Evolutionary conservation across 306 rosid genomes (phyloP).

Genomic region (Glycine tomentella): DNA sequence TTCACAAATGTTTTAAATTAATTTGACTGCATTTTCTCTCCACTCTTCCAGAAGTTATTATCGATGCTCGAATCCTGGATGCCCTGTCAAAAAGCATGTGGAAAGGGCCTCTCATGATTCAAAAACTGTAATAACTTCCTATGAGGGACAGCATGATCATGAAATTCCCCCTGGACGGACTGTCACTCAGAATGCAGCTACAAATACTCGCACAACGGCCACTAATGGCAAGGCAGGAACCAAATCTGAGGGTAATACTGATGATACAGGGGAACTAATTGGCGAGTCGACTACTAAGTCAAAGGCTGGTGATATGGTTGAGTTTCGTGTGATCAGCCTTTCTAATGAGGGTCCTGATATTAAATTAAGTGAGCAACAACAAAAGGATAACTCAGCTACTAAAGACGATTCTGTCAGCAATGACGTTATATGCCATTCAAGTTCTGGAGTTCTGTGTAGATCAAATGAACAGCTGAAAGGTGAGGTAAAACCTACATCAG

Average conservation of each 20-base stretch:
- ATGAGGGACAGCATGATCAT: slow-evolving; percentile 88
- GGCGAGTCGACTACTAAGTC: slow-evolving; percentile 46
- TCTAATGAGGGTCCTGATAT: slow-evolving; percentile 32
- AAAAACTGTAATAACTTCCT: slow-evolving; percentile 75
- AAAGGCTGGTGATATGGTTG: slow-evolving; percentile 42
- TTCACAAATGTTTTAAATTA: slow-evolving; percentile 35
- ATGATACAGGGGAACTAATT: slow-evolving; percentile 45
- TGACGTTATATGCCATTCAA: slow-evolving; percentile 36
- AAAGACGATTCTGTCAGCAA: slow-evolving; percentile 31
- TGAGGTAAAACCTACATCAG: slow-evolving; percentile 46
- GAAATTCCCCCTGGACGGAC: slow-evolving; percentile 63
- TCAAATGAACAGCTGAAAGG: slow-evolving; percentile 43
- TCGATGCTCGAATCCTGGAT: slow-evolving; percentile 88
- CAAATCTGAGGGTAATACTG: slow-evolving; percentile 46
- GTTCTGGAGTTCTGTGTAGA: slow-evolving; percentile 41
- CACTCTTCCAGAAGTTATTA: slow-evolving; percentile 80
- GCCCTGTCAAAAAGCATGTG: slow-evolving; percentile 88
- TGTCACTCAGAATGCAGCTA: slow-evolving; percentile 57
- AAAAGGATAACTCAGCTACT: slow-evolving; percentile 36
- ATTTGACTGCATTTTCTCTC: slow-evolving; percentile 43
- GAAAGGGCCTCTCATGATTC: slow-evolving; percentile 82
- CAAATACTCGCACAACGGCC: slow-evolving; percentile 41
- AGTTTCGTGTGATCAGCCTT: slow-evolving; percentile 30
- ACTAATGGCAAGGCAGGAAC: slow-evolving; percentile 44
- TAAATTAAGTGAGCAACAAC: slow-evolving; percentile 44